These are phyloP conservation scores for Cytospora piceae DNA, from an alignment of 2,329 filamentous ascomycete genomes.

Conservation along the genomic window DNA sequence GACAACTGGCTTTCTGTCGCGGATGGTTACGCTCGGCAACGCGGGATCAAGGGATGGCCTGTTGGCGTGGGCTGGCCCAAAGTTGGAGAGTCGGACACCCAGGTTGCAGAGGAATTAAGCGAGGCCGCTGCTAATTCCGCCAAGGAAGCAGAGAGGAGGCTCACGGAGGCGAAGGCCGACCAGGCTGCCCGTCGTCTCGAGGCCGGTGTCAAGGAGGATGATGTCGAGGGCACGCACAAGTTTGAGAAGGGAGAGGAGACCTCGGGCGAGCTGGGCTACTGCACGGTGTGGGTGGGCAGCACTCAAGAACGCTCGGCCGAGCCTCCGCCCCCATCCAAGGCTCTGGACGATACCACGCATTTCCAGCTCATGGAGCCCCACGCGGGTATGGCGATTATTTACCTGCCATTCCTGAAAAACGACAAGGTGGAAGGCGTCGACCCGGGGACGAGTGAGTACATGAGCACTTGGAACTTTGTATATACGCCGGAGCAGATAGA, in stretches of 20 bases:
- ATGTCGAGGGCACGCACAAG: constrained; percentile 30
- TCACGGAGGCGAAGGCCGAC: constrained; percentile 61
- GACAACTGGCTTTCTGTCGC: constrained; percentile 97
- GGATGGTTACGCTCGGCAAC: constrained; percentile 89
- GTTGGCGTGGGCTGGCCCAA: constrained; percentile 93
- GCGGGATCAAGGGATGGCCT: constrained; percentile 92
- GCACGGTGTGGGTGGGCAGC: constrained; percentile 92
- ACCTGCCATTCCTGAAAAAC: constrained; percentile 88
- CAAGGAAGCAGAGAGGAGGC: constrained; percentile 64
- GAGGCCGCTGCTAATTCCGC: constrained; percentile 65
- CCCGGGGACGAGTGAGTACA: constrained; percentile 79
- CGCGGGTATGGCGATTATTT: constrained; percentile 86
- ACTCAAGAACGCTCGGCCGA: constrained; percentile 70
- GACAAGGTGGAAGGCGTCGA: constrained; percentile 79
- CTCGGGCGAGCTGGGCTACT: constrained; percentile 76
- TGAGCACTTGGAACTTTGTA: constrained; percentile 98
- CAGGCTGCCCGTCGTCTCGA: constrained; percentile 44
- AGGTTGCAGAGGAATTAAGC: constrained; percentile 68
- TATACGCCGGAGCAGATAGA: constrained; percentile 93
- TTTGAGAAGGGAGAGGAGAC: constrained; percentile 49
- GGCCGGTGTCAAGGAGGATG: constrained; percentile 35
- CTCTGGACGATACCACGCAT: constrained; percentile 64
- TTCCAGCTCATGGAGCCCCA: constrained; percentile 74
- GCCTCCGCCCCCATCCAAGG: constrained; percentile 52
- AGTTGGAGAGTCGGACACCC: constrained; percentile 57